phyloP scores from a whole-genome alignment of 305 asterid species.

The Solanum hybrid region DNA sequence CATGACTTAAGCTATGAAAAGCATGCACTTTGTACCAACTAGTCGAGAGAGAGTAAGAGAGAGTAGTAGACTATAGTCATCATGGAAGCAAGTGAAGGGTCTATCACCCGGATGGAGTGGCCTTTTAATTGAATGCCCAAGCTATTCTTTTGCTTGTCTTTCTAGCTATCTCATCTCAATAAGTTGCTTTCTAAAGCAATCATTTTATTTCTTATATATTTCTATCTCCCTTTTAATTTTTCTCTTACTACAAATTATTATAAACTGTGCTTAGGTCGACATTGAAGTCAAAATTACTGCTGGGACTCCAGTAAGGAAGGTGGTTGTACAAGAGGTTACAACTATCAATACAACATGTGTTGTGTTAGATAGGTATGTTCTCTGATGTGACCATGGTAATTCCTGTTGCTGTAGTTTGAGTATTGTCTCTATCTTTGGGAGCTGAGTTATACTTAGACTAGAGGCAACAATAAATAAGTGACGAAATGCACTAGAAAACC shows the following conservation, averaged over 20 bases:
- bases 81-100: not conserved
- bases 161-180: not conserved
- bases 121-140: not conserved
- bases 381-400: not conserved
- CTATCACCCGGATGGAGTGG: not conserved
- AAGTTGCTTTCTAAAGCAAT: not conserved
- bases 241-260: not conserved
- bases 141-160: not conserved
- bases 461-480: not conserved
- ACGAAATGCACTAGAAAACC: not conserved
- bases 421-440: not conserved
- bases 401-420: not conserved
- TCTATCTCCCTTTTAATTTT: not conserved
- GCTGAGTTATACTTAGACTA: not conserved
- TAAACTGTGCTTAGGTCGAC: constrained; percentile 39
- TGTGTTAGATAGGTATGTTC: constrained; percentile 60
- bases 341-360: constrained; percentile 48
- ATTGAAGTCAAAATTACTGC: constrained; percentile 72
- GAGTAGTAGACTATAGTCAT: not conserved
- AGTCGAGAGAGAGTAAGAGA: not conserved
- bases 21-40: not conserved
- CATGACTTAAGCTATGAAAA: not conserved
- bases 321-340: constrained; percentile 50
- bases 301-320: constrained; percentile 59
- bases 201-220: not conserved